Evolutionary conservation across 331 rosid genomes (phyloP).

Genomic region (Quercus phellos): DNA sequence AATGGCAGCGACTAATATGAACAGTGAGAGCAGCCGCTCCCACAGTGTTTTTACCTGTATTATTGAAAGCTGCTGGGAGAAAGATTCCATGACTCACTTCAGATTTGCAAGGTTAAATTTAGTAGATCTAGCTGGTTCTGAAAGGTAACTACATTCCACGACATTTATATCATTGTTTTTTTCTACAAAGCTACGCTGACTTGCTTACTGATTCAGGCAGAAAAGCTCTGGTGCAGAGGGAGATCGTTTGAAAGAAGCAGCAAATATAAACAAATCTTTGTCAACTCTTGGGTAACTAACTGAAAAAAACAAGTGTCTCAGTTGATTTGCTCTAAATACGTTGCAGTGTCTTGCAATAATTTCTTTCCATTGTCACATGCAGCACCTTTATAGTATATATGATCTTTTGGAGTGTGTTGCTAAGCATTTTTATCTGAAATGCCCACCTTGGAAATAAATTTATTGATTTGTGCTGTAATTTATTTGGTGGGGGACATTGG

Average conservation of each 20-base stretch:
- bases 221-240: conserved; percentile 96
- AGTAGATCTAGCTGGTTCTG: conserved; percentile 96
- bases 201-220: conserved; percentile 54
- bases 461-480: background rate
- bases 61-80: conserved; percentile 89
- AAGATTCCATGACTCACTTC: conserved; percentile 77
- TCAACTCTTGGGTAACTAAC: conserved; percentile 82
- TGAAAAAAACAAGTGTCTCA: conserved; percentile 16
- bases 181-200: conserved; percentile 20
- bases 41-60: conserved; percentile 95
- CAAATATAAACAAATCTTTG: conserved; percentile 88
- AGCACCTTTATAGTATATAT: background rate
- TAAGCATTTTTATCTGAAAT: background rate
- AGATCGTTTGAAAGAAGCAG: conserved; percentile 91
- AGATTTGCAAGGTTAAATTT: conserved; percentile 93
- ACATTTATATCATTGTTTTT: too few species aligned
- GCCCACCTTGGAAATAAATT: background rate
- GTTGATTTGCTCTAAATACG: conserved; percentile 1
- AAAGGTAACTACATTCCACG: conserved; percentile 56
- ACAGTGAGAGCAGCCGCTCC: conserved; percentile 89
- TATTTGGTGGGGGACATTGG: background rate
- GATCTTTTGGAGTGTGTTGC: background rate
- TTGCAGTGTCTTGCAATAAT: background rate
- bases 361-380: background rate
- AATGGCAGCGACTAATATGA: conserved; percentile 93